Evolutionary conservation across 306 rosid species (phyloP).

Genomic region (Cicer chorassanicum): DNA sequence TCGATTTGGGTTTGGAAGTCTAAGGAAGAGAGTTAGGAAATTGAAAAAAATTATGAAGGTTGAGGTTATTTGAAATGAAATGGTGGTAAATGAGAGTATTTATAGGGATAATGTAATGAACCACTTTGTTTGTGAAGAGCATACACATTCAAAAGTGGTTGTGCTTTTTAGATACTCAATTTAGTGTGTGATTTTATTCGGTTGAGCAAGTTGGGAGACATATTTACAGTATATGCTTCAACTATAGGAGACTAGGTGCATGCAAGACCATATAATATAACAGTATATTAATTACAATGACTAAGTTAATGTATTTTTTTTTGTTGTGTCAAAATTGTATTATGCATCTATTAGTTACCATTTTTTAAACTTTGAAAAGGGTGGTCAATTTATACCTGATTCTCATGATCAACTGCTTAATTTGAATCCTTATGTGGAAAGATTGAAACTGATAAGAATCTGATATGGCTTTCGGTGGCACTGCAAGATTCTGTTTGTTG

Average conservation of each 20-base stretch:
- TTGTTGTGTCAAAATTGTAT: slow-evolving; percentile 45
- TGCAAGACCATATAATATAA: slow-evolving; percentile 36
- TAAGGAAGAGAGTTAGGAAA: slow-evolving; percentile 51
- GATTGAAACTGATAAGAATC: slow-evolving; percentile 45
- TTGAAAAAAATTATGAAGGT: slow-evolving; percentile 50
- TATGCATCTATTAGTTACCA: slow-evolving; percentile 41
- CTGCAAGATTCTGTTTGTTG: slow-evolving; percentile 57
- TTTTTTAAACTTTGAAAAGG: slow-evolving; percentile 40
- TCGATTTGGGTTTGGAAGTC: slow-evolving; percentile 53
- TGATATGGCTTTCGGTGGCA: slow-evolving; percentile 55
- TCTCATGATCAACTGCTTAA: slow-evolving; percentile 56
- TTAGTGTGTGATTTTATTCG: slow-evolving; percentile 48
- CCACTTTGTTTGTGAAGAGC: slow-evolving; percentile 50
- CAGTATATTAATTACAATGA: slow-evolving; percentile 40
- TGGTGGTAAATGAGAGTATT: slow-evolving; percentile 68
- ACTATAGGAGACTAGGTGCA: slow-evolving; percentile 33
- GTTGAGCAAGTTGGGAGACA: slow-evolving; percentile 65
- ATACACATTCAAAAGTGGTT: slow-evolving; percentile 58
- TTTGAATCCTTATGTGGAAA: slow-evolving; percentile 60
- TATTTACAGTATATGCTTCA: slow-evolving; percentile 55
- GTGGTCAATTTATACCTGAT: slow-evolving; percentile 66
- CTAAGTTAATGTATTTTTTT: slow-evolving; percentile 36
- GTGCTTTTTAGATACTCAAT: slow-evolving; percentile 73
- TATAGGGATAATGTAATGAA: slow-evolving; percentile 65
- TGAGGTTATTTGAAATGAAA: slow-evolving; percentile 61